Percentiles rank a stretch among this genome's conserved stretches.
Evolutionary conservation across 257 asterid species (phyloP).

Genomic region (Solanum sparsipilum): DNA sequence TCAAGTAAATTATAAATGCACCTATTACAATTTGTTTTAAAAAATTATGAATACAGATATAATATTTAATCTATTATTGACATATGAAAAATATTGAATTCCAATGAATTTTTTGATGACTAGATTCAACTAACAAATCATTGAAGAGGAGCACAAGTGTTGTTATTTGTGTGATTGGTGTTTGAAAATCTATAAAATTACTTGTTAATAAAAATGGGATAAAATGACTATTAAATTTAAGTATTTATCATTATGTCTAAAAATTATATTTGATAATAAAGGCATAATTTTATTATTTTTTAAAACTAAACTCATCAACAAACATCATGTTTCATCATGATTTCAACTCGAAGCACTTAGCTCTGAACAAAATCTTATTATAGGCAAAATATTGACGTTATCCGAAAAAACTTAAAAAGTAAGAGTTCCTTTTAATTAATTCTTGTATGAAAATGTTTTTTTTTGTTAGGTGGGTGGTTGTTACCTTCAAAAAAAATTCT

Average conservation of each 20-base stretch:
- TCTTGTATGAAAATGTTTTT: background rate
- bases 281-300: background rate
- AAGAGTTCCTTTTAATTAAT: background rate
- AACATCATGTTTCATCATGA: background rate
- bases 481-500: background rate
- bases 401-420: fast-evolving
- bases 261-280: background rate
- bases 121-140: background rate
- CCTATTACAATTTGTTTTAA: background rate
- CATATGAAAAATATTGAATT: background rate
- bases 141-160: background rate
- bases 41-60: background rate
- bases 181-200: background rate
- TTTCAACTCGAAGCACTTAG: background rate
- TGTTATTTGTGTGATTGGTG: background rate
- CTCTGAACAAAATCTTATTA: fast-evolving
- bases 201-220: background rate
- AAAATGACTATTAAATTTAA: too few species aligned
- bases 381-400: background rate
- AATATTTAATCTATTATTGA: too few species aligned
- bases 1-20: background rate
- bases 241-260: background rate
- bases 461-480: background rate
- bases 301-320: background rate
- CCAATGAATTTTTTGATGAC: background rate